Conservation (phyloP, 352 stramenopile species). For the Phytophthora foliorum region DNA sequence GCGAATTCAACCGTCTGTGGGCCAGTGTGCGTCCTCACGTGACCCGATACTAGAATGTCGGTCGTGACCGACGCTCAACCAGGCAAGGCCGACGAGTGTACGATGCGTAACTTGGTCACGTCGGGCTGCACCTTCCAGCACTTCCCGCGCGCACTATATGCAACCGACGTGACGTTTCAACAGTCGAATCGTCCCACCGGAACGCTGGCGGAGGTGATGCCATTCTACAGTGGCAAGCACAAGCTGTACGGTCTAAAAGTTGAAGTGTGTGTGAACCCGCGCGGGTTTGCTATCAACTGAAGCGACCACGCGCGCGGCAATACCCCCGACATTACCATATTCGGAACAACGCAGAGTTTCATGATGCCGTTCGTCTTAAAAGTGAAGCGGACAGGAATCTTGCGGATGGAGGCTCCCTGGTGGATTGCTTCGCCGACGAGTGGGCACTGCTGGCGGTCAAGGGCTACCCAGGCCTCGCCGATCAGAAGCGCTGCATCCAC, state of each 20-base stretch:
- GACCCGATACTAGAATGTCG: constrained; percentile 12
- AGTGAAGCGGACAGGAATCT: not conserved
- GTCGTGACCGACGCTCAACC: not conserved
- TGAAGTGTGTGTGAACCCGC: not conserved
- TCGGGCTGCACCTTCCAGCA: not conserved
- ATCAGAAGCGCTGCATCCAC: no score
- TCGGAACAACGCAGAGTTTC: not conserved
- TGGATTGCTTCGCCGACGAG: not conserved
- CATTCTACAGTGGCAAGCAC: not conserved
- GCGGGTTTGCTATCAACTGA: not conserved
- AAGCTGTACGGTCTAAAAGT: not conserved
- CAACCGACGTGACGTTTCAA: constrained; percentile 5
- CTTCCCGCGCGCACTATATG: not conserved
- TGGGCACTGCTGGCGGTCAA: not conserved
- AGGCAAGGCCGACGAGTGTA: not conserved
- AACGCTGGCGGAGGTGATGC: constrained; percentile 1
- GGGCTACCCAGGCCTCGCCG: no score
- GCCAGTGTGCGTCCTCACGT: no score
- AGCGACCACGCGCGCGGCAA: not conserved
- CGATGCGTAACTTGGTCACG: not conserved
- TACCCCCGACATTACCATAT: constrained; percentile 1
- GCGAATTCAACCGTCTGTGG: no score
- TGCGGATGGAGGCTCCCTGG: not conserved
- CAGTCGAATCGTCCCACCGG: not conserved
- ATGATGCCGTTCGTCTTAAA: not conserved